These are phyloP conservation scores for Erysimum pusillum DNA, from an alignment of 441 rosid species.

Conservation along the genomic window DNA sequence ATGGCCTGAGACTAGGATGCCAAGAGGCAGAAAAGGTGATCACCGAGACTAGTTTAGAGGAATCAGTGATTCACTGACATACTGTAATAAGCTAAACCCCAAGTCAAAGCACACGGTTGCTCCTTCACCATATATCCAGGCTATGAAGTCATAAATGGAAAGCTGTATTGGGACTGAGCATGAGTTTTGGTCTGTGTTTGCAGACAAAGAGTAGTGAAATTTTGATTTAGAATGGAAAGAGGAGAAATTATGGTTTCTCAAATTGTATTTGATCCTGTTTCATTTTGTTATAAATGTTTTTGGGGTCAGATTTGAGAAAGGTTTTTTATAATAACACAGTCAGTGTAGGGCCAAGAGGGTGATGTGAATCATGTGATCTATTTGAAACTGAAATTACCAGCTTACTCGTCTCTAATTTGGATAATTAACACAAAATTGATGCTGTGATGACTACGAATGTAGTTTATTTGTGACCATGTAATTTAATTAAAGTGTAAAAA, in stretches of 20 bases:
- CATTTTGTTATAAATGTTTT: not conserved
- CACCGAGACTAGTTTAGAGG: constrained; percentile 36
- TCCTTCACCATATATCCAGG: constrained; percentile 30
- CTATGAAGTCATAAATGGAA: constrained; percentile 30
- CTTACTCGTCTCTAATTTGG: not conserved
- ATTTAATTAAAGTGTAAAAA: no score
- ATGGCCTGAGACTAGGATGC: constrained; percentile 41
- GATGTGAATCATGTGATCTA: constrained; percentile 27
- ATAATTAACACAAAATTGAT: not conserved
- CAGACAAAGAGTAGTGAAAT: constrained; percentile 30
- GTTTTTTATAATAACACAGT: constrained; percentile 12
- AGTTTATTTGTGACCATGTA: not conserved
- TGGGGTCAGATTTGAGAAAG: not conserved
- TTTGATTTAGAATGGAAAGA: constrained; percentile 25
- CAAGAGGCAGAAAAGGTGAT: constrained; percentile 30
- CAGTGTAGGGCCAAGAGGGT: not conserved
- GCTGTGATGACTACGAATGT: not conserved
- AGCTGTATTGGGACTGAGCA: constrained; percentile 8
- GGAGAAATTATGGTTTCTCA: constrained; percentile 21
- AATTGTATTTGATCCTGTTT: constrained; percentile 29
- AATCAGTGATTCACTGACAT: constrained; percentile 32
- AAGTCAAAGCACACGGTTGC: not conserved
- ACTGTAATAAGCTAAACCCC: constrained; percentile 6
- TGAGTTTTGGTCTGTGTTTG: constrained; percentile 21
- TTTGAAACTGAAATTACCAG: not conserved